Base-by-base conservation (phyloP, 345 rosid genomes). In the Eucalyptus polyanthemos region DNA sequence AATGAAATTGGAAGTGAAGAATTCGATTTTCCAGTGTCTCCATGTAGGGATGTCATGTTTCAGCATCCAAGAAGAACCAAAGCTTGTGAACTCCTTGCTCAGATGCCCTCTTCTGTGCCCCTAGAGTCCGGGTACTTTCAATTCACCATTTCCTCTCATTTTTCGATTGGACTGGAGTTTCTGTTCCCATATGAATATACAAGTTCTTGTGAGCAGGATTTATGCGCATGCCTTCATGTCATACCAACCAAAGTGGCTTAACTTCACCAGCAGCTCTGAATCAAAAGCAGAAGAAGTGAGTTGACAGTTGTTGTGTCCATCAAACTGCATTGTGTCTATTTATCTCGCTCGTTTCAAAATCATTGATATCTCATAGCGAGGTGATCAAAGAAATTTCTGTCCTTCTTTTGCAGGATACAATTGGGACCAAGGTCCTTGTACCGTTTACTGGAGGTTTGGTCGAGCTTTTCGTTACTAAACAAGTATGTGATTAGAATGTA, bases 391-490 rank as follows among this genome's bases (percentile, higher is more conserved):
- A 42, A 47, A 17, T 83, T 53, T 29, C 21, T 86, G 31, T 24
- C 16, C 15, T 24, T 11, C 15, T 50, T 86, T 89, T 92, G 47
- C 94, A 97, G 99, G 98, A 94, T 88, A 90, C 93, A 53, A 90
- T 92, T 45, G 97, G 98, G 87, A 96, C 98, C n/a, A 96, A 94
- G 94, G 96, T 94, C 90, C 92, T 97, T 94, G 91, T 97, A 89
- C 99, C 99, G 40, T 91, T 96, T 27, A 86, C 97, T 7, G 99
- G 96, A 93, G 99, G 97, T 87, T 88, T 97, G 49, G 89, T 97
- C 50, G 99, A 97, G 94, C 94, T 97, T 47, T 97, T 96, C 89
- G 95, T 93, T 49, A 89, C 94, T 19, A 95, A 96, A 94, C 96
- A 95, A 93, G 99, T 96, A 95, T 1, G 86, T 27, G 31, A 67